Evolutionary conservation across 305 asterid species (phyloP), one percentile per base, ranked within the genome.

Genomic region (Caryopteris hybrid): DNA sequence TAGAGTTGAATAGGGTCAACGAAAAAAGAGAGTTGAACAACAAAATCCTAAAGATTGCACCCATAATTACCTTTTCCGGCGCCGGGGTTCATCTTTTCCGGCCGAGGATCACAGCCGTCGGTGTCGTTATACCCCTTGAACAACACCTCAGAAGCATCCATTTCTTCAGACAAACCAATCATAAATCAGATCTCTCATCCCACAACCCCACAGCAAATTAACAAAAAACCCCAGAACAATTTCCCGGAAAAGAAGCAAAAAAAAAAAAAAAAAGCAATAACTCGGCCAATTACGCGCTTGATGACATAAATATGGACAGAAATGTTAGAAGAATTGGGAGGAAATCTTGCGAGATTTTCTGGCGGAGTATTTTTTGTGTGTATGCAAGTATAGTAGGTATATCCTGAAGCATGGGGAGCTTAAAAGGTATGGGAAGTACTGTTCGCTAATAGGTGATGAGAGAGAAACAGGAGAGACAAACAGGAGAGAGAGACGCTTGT

Each of bases 101-200:
- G 56, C n/a, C 61, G 64, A 64, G 61, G 62, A 73, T 61, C 81
- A 65, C 16, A 71, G 16, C 51, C 84, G 80, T 69, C 76, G 27
- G 78, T 58, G 75, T 86, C 91, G 61, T 58, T 72, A 74, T 65
- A 86, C 2, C 85, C 92, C 78, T 76, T 82, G 79, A 78, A 78
- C 81, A 76, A 80, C 16, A 72, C 84, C 73, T 89, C 96, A 2
- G 89, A 64, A 75, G 84, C 72, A 70, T 84, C 72, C 97, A 89
- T 89, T 70, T 66, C 60, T 18, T 52, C 62, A 54, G 45, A 21
- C 64, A 42, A 73, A 54, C 29, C 25, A 75, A 65, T 69, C 66
- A 33, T 41, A 60, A 33, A 74, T 61, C 86, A 86, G 96, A 85
- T 85, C 95, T 81, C 90, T 66, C 90, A 88, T 86, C 76, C 43